Evolutionary conservation across 176 grass and related monocot genomes (phyloP).

Genomic region (Eragrostis nindensis): DNA sequence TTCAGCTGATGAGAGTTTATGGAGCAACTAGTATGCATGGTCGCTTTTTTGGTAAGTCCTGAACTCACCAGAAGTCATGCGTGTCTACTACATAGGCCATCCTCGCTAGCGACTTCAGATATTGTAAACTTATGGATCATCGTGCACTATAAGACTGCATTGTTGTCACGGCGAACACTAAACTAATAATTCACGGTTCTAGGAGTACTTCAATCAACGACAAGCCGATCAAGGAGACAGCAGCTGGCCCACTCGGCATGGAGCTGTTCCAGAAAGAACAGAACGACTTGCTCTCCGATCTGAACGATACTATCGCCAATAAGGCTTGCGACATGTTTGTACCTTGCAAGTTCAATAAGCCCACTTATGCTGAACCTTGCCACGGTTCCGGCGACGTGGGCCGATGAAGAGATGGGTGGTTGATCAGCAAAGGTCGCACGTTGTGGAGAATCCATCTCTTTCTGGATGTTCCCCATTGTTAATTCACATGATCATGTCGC

Average conservation of each 20-base stretch:
- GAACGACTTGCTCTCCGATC: conserved; percentile 77
- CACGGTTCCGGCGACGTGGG: no score
- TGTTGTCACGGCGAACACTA: neutral
- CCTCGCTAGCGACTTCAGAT: neutral
- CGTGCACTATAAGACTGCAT: neutral
- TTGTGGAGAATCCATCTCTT: no score
- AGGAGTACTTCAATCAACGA: conserved; percentile 97
- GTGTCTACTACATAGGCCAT: conserved; percentile 72
- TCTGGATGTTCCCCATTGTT: no score
- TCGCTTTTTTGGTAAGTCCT: conserved; percentile 88
- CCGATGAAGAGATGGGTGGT: no score
- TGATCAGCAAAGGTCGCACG: no score
- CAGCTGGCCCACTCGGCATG: conserved; percentile 65
- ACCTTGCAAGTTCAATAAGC: neutral
- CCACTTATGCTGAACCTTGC: neutral
- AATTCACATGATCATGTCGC: no score
- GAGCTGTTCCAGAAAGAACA: conserved; percentile 84
- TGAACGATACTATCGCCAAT: conserved; percentile 89
- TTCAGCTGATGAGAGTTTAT: conserved; percentile 93
- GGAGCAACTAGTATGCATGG: conserved; percentile 88
- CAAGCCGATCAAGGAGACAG: conserved; percentile 69
- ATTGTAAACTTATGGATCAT: conserved; percentile 1
- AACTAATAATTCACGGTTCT: neutral
- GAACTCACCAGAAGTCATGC: conserved; percentile 91
- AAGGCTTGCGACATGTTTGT: conserved; percentile 65